These are phyloP conservation scores for Salix arbutifolia DNA, from an alignment of 345 rosid species.

Conservation along the genomic window DNA sequence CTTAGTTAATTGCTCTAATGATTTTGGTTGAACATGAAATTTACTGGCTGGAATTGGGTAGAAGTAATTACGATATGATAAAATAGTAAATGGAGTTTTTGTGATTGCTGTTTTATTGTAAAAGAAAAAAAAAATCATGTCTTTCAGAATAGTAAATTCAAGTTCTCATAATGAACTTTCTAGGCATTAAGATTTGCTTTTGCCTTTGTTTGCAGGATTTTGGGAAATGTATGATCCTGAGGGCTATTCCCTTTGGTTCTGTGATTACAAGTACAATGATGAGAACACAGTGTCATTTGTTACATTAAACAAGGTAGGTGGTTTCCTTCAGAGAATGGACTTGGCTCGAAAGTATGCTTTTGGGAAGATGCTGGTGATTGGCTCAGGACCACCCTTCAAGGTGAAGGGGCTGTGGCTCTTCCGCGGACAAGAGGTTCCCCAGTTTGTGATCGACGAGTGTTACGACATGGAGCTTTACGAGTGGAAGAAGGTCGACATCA, in stretches of 20 bases:
- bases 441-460: slow-evolving; percentile 77
- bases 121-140: too few species aligned
- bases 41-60: too few species aligned
- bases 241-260: slow-evolving; percentile 96
- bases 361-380: slow-evolving; percentile 87
- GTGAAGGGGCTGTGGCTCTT: slow-evolving; percentile 94
- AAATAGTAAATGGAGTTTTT: too few species aligned
- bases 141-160: too few species aligned
- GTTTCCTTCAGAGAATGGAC: slow-evolving; percentile 95
- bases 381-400: slow-evolving; percentile 72
- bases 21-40: too few species aligned
- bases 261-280: slow-evolving; percentile 93
- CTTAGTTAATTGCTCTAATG: too few species aligned
- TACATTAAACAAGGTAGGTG: slow-evolving; percentile 84
- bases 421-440: slow-evolving; percentile 82
- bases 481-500: slow-evolving; percentile 80
- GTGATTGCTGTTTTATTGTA: too few species aligned
- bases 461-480: slow-evolving; percentile 95
- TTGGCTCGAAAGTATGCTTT: slow-evolving; percentile 87
- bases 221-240: slow-evolving; percentile 99
- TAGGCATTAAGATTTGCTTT: neutral
- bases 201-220: slow-evolving; percentile 47
- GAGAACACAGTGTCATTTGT: slow-evolving; percentile 89
- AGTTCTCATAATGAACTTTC: too few species aligned
- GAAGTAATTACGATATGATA: too few species aligned